Evolutionary conservation across 1,284 basidiomycete species (phyloP), one percentile per base, ranked within the genome.

Genomic region (Ceratobasidium papillatum): DNA sequence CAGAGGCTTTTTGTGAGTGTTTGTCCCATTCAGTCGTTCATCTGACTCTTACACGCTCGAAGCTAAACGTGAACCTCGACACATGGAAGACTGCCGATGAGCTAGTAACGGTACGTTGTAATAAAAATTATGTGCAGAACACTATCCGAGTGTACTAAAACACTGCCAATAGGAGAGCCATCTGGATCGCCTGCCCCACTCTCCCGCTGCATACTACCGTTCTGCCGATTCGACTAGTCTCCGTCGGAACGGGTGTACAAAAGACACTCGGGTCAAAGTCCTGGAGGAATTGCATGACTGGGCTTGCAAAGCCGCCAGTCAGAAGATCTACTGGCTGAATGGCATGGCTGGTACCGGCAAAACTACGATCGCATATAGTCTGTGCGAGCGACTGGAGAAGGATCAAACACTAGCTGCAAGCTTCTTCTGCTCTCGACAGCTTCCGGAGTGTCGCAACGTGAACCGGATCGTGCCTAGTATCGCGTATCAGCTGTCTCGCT

Each of bases 281-380:
- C 25, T 64, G 25, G 19, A 32, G 9, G 7, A 64, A 27, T 17
- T 64, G 17, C 8, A 41, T 17, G 34, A 32, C 7, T 66, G 64
- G 64, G 14, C 64, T 7, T 8, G n/a, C 32, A 49, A 41, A 14
- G 17, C 4, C 19, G 25, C 30, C 19, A 36, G 27, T n/a, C 30
- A 47, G 38, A 66, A 54, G 27, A 49, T 66, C 19, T 66, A 54
- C 34, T 66, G 64, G 64, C 43, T 66, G 49, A 66, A n/a, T n/a
- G n/a, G n/a, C n/a, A n/a, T n/a, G n/a, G n/a, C n/a, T n/a, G n/a
- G n/a, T n/a, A n/a, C n/a, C 34, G 63, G 63, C 7, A 65, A 65
- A 19, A 65, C 63, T 19, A 65, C 63, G 17, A 36, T 65, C 17
- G 63, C 63, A 22, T 65, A 51, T 22, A 65, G 22, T 30, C 36